A percentile compares a stretch with the other conserved stretches of the same genome.
phyloP scores from a whole-genome alignment of 257 asterid species.

The Ocimum tenuiflorum region DNA sequence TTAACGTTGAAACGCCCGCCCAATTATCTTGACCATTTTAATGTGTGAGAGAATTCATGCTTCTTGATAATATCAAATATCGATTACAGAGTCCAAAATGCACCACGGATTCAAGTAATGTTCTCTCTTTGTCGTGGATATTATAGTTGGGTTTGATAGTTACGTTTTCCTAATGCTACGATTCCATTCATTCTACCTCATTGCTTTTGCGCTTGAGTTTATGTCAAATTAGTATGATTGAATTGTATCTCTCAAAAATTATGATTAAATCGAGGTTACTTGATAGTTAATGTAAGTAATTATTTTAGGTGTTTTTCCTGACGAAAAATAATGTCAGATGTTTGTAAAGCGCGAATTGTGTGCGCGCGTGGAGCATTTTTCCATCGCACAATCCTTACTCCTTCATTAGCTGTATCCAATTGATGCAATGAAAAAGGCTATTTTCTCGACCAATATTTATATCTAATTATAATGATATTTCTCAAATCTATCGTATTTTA shows the following conservation, averaged over 20 bases:
- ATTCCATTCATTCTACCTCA: conserved; percentile 15
- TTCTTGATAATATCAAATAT: neutral
- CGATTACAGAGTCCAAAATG: neutral
- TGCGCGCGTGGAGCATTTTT: conserved; percentile 23
- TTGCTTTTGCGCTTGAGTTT: neutral
- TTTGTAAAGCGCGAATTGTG: conserved; percentile 34
- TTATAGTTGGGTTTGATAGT: conserved; percentile 32
- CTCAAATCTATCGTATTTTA: no score
- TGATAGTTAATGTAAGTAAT: no score
- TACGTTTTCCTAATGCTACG: conserved; percentile 30
- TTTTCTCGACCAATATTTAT: neutral
- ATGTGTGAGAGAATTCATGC: no score
- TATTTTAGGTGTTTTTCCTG: no score
- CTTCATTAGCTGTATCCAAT: conserved; percentile 21
- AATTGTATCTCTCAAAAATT: no score
- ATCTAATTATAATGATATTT: no score
- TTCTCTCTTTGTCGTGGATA: conserved; percentile 13
- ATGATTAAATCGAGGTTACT: no score
- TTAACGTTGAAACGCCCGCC: no score
- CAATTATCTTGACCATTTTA: no score
- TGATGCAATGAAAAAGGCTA: neutral
- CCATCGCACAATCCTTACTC: neutral
- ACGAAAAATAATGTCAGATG: neutral
- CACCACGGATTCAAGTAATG: neutral
- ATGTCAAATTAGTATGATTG: no score